These are phyloP conservation scores for Heritiera littoralis DNA, from an alignment of 345 rosid genomes.

Conservation along the genomic window DNA sequence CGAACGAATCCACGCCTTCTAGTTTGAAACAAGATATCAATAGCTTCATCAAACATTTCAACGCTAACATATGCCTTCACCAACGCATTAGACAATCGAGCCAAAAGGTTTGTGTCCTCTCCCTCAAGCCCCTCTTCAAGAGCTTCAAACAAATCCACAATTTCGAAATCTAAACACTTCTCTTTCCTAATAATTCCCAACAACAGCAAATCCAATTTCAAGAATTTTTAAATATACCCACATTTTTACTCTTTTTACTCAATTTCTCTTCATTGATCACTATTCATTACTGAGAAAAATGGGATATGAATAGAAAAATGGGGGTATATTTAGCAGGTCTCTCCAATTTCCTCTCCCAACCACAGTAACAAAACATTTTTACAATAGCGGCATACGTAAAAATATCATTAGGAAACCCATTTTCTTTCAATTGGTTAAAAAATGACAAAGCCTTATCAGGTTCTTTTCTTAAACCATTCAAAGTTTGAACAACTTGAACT, in stretches of 20 bases:
- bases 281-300: too few species aligned
- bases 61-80: slow-evolving; percentile 53
- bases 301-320: too few species aligned
- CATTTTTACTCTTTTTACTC: too few species aligned
- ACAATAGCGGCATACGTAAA: slow-evolving; percentile 48
- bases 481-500: slow-evolving; percentile 31
- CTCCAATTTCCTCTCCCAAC: slow-evolving; percentile 48
- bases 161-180: slow-evolving; percentile 33
- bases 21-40: slow-evolving; percentile 45
- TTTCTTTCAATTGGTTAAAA: slow-evolving; percentile 38
- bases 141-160: slow-evolving; percentile 45
- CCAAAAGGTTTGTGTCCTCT: slow-evolving; percentile 28
- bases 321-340: too few species aligned
- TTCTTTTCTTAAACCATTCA: slow-evolving; percentile 39
- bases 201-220: slow-evolving; percentile 48
- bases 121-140: slow-evolving; percentile 32
- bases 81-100: slow-evolving; percentile 42
- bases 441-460: slow-evolving; percentile 53
- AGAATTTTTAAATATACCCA: too few species aligned
- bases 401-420: slow-evolving; percentile 42
- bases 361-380: slow-evolving; percentile 40
- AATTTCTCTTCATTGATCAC: too few species aligned
- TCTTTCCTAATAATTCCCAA: slow-evolving; percentile 42
- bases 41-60: slow-evolving; percentile 59
- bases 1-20: slow-evolving; percentile 38